Conservation (phyloP, 2,329 filamentous ascomycete species). For the Pseudopithomyces chartarum region DNA sequence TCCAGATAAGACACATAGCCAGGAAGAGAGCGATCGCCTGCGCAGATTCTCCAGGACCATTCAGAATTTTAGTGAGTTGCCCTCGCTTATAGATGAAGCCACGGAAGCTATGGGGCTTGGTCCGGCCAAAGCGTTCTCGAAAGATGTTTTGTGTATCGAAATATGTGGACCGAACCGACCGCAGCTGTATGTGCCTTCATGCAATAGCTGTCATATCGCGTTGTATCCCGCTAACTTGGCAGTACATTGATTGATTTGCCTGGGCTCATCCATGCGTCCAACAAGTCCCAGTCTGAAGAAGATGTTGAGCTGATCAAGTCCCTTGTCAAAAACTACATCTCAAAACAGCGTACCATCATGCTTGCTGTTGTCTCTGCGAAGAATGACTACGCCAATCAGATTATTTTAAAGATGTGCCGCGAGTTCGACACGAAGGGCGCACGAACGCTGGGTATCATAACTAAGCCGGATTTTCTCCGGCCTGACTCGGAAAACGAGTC, state of each 20-base stretch:
- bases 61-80: constrained; percentile 8
- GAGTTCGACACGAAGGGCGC: constrained; percentile 49
- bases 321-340: constrained; percentile 49
- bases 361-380: constrained; percentile 50
- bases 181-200: constrained; percentile 12
- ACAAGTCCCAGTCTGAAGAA: constrained; percentile 50
- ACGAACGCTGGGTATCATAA: constrained; percentile 61
- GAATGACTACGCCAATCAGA: constrained; percentile 48
- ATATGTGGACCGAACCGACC: not conserved
- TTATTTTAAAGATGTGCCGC: constrained; percentile 42
- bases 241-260: constrained; percentile 54
- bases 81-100: constrained; percentile 50
- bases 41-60: not conserved
- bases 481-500: constrained; percentile 23
- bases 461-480: constrained; percentile 54
- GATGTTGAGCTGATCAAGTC: constrained; percentile 54
- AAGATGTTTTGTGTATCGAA: not conserved
- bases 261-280: constrained; percentile 56
- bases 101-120: constrained; percentile 52
- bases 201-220: constrained; percentile 16
- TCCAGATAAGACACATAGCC: not conserved
- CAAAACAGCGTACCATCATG: constrained; percentile 48
- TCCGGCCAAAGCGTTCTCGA: not conserved
- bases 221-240: constrained; percentile 20
- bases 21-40: not conserved